A percentile compares a stretch with the other conserved stretches of the same genome.
phyloP scores from a whole-genome alignment of 305 asterid species.

The Plantago rigida region DNA sequence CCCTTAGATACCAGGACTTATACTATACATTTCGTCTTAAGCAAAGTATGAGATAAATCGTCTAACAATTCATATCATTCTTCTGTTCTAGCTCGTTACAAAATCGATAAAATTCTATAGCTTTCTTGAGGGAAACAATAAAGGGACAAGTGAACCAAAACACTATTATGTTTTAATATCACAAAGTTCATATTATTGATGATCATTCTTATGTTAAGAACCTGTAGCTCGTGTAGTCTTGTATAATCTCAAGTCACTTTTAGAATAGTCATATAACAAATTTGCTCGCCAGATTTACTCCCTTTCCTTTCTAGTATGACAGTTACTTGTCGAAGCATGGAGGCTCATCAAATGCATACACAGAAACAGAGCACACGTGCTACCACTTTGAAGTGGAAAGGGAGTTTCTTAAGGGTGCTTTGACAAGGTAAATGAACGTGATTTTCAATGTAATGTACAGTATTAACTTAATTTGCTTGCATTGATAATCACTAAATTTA shows the following conservation, averaged over 20 bases:
- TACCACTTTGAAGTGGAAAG: slow-evolving; percentile 82
- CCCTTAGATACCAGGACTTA: neutral
- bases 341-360: slow-evolving; percentile 90
- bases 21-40: neutral
- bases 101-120: neutral
- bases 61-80: neutral
- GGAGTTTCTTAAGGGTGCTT: slow-evolving; percentile 84
- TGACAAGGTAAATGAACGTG: slow-evolving; percentile 50
- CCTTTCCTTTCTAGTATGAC: slow-evolving; percentile 60
- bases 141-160: slow-evolving; percentile 6
- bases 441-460: neutral
- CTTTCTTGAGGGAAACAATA: neutral
- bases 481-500: neutral
- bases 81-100: neutral
- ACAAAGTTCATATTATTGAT: slow-evolving; percentile 9
- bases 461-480: slow-evolving; percentile 10
- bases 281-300: slow-evolving; percentile 33
- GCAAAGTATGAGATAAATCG: neutral
- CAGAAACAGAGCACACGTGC: slow-evolving; percentile 90
- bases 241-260: slow-evolving; percentile 17
- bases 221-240: slow-evolving; percentile 18
- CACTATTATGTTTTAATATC: neutral
- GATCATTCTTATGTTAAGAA: slow-evolving; percentile 11
- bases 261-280: slow-evolving; percentile 14
- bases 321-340: slow-evolving; percentile 94